Evolutionary conservation across 805 yeast genomes (phyloP), one percentile per base, ranked within the genome.

Genomic region (Candida corydali): DNA sequence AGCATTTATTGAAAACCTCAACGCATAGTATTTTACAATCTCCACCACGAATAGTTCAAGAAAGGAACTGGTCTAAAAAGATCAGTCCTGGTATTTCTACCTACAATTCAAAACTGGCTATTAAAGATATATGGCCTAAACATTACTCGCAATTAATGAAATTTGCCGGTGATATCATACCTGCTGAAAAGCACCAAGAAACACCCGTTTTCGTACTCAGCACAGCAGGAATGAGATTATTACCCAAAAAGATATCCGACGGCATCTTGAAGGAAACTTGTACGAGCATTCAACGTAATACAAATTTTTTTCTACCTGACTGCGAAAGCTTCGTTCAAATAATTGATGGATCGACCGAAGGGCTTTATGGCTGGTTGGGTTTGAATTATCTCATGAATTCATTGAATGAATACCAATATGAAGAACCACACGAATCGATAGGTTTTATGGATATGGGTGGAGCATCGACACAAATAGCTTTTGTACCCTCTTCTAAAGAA

Each of bases 371-470:
- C 11, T 93, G 98, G 98, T 58, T 93, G 20, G 93, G 91, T 0
- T 66, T 93, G 32, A 93, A 93, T 56, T 93, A 91, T 59, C 61
- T 93, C 38, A 73, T 82, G 59, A 82, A 85, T 1, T 75, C 75
- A 41, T 65, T 85, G 33, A 69, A 80, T 42, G 55, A 71, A 36
- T 75, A 70, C 47, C 46, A 61, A 5, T 37, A 44, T 2, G 56
- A 54, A 8, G 53, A 58, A 2, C 46, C 32, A 3, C 83, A 75
- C 48, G 59, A 60, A n/a, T 79, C 95, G 0, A 81, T 75, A 45
- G 98, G 98, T 4, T 91, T 93, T 50, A 83, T 93, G 91, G 98
- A 93, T 58, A 93, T 93, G 98, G 98, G 98, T 11, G 98, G 98
- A 10, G 98, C 98, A 0, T 87, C 96, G 2, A 87, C 96, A 0